phyloP scores from a whole-genome alignment of 1,284 basidiomycete genomes.

The Sporisorium scitamineum region DNA sequence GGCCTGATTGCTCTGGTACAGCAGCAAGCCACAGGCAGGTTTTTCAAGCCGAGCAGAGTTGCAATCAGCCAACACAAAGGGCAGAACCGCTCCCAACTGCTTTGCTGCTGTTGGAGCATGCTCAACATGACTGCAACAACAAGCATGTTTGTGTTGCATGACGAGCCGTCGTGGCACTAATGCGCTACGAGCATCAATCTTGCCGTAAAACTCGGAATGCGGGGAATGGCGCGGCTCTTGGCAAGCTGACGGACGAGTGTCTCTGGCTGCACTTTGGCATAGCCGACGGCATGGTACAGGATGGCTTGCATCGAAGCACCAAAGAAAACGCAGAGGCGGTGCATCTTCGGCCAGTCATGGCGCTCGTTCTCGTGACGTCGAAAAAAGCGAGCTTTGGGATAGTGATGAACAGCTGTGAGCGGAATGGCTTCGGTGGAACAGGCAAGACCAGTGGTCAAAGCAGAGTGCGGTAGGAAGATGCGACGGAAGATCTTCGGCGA shows the following conservation, averaged over 20 bases:
- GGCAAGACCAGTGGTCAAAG: background rate
- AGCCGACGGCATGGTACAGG: slow-evolving; percentile 8
- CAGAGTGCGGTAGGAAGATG: background rate
- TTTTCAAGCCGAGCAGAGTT: background rate
- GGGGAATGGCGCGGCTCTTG: background rate
- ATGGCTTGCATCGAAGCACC: slow-evolving; percentile 6
- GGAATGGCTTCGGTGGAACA: background rate
- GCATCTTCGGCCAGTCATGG: slow-evolving; percentile 17
- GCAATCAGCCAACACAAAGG: background rate
- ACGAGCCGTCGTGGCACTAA: too few relatives aligned
- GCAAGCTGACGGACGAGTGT: background rate
- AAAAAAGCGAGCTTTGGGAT: slow-evolving; percentile 1
- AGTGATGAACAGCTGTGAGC: too few relatives aligned
- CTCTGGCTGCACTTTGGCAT: background rate
- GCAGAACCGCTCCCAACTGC: background rate
- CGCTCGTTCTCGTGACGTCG: background rate
- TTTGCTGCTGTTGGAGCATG: background rate
- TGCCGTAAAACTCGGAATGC: background rate
- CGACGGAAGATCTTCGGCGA: slow-evolving; percentile 30
- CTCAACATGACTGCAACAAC: background rate
- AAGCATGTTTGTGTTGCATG: background rate
- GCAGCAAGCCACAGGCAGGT: background rate
- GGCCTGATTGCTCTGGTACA: background rate
- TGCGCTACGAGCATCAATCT: too few relatives aligned
- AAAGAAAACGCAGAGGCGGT: slow-evolving; percentile 14